Base-by-base conservation (phyloP, 2,329 filamentous ascomycete species). In the Colletotrichum sojae region DNA sequence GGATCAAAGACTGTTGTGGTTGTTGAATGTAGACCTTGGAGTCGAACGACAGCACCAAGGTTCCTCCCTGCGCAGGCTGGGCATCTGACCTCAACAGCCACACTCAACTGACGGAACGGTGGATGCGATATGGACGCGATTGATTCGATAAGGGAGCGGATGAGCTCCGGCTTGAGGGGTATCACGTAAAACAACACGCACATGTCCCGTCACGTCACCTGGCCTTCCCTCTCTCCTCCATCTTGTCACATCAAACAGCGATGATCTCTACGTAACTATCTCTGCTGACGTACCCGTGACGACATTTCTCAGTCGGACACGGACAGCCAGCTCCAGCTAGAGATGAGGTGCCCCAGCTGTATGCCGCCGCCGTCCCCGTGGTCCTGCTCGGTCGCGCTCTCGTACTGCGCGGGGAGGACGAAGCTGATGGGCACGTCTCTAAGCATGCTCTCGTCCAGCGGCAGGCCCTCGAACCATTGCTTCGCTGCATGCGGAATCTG, bases 351-450 rank as follows among this genome's bases (percentile, higher is more conserved):
- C 8, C 54, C 39, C 25, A 54, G 15, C n/a, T 58, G 46, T 40
- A 52, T 39, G 15, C 48, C 54, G 12, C n/a, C 25, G 6, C 22
- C 36, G 1, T 10, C 18, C 6, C 27, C 27, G 5, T 51, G 25
- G 5, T 27, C 18, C 36, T 16, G 16, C 12, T 10, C 27, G 40
- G 48, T 54, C 22, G n/a, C 18, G 15, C 22, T 15, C 18, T 52
- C 58, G 6, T 45, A 3, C 2, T 36, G 13, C 16, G 58, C 36
- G 2, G 58, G 58, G 4, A 48, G 6, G 9, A 62, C 36, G 20
- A 57, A 67, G 25, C 58, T 63, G 46, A 55, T 63, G 22, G 58
- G 51, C n/a, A 56, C 51, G 18, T 58, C 39, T 2, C 27, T 39
- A 16, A 46, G 36, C 43, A 40, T 49, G 9, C 2, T 18, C 20